phyloP scores from a whole-genome alignment of 805 yeast genomes.

The Candida lessepsii region DNA sequence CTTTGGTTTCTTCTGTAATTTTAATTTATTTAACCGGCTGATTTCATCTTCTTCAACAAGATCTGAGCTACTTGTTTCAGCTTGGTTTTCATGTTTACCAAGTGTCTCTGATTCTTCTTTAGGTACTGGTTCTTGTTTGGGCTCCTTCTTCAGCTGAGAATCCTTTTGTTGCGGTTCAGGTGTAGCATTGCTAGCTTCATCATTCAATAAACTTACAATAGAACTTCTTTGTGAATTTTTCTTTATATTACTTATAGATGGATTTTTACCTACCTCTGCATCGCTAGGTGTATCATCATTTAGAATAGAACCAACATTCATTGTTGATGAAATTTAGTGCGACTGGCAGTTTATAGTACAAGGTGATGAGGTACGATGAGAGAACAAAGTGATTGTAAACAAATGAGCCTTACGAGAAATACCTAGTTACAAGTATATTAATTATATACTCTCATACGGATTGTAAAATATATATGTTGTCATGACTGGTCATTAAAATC shows the following conservation, averaged over 20 bases:
- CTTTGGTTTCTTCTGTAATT: conserved; percentile 48
- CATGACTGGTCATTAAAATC: not conserved
- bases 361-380: too few relatives aligned
- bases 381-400: too few relatives aligned
- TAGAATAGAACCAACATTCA: conserved; percentile 41
- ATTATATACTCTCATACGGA: too few relatives aligned
- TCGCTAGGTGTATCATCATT: conserved; percentile 27
- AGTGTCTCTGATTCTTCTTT: conserved; percentile 1
- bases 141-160: not conserved
- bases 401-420: too few relatives aligned
- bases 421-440: too few relatives aligned
- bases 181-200: conserved; percentile 1
- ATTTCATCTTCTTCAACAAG: conserved; percentile 29
- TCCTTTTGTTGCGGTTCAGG: conserved; percentile 6
- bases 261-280: conserved; percentile 3
- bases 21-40: conserved; percentile 22
- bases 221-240: conserved; percentile 10
- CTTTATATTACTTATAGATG: conserved; percentile 3
- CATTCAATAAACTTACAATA: conserved; percentile 11
- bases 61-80: not conserved
- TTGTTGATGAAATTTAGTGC: conserved; percentile 11
- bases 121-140: not conserved
- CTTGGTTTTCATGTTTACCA: not conserved
- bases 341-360: too few relatives aligned
- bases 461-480: too few relatives aligned